Conservation (phyloP, 495 filamentous ascomycete genomes). For the Massariosphaeria phaeospora region DNA sequence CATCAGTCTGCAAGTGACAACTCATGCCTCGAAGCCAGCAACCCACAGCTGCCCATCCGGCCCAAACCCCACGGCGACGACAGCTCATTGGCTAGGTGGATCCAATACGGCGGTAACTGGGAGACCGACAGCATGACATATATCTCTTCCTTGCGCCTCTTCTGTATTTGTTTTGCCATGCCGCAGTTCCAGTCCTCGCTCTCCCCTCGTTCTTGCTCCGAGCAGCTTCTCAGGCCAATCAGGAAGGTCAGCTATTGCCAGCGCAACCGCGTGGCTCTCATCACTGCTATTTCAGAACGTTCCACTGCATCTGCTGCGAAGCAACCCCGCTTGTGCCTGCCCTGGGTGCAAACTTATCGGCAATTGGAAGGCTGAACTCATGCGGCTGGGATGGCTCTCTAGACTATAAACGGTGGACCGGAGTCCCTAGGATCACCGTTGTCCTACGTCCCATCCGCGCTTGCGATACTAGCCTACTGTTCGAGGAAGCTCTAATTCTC, state of each 20-base stretch:
- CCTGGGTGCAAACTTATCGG: no score
- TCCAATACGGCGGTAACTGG: neutral
- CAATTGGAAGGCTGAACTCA: no score
- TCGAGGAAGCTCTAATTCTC: neutral
- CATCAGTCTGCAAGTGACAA: conserved; percentile 1
- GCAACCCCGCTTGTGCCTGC: no score
- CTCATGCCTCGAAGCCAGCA: conserved; percentile 1
- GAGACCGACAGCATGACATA: conserved; percentile 10
- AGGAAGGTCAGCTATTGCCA: neutral
- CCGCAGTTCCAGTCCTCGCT: neutral
- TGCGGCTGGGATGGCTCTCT: neutral
- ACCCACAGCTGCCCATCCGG: neutral
- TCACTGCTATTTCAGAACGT: conserved; percentile 1
- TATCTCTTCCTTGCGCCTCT: neutral
- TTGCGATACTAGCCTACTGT: neutral
- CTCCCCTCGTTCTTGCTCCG: neutral
- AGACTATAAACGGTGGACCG: conserved; percentile 2
- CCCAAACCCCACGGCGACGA: neutral
- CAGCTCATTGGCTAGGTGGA: neutral
- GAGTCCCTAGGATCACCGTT: neutral
- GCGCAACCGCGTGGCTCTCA: neutral
- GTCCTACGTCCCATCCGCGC: neutral
- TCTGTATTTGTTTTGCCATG: conserved; percentile 12
- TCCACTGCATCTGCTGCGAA: neutral
- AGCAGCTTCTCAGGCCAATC: conserved; percentile 4